Base-by-base conservation (phyloP, 371 early-diverging fungal genomes). In the Mucor irregularis region DNA sequence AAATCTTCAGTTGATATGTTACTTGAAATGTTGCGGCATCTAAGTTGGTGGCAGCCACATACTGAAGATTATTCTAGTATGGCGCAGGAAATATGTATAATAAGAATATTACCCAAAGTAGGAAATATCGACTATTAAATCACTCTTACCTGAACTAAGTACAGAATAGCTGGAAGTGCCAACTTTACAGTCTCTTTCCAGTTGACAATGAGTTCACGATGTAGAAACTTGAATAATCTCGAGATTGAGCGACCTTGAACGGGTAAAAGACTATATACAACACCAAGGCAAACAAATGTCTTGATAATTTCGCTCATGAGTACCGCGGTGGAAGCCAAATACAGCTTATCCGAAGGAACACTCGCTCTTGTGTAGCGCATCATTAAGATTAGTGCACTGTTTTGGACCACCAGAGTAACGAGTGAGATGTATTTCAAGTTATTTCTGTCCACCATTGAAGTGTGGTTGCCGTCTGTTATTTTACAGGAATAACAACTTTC, bases 11-110 rank as follows among this genome's bases (percentile, higher is more conserved):
- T 62, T 96, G 96, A 69, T 95, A 95, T 13, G 93, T 92, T 37
- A 95, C 94, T 75, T 93, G 93, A 69, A 94, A 95, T 4, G 93
- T 94, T 8, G 94, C 94, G 0, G 96, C 92, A 45, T 94, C 94
- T 21, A 96, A 76, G 5, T 81, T 71, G 31, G 89, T 75, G 4
- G 91, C 90, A 0, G 96, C 93, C 5, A 91, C 70, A 60, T 94
- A 96, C 66, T 93, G 95, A 44, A 96, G 75, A 64, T 95, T 96
- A 74, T 96, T 96, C 68, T 71, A 39, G 16, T n/a, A 3, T 24
- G 30, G 19, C 8, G 6, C 1, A 26, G 16, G 3, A 34, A 26
- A n/a, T 43, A 11, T 34, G 19, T 16, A 25, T n/a, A 30, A 11
- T 16, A 8, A 16, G 19, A 10, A 1, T 22, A 4, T 42, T 21